These are phyloP conservation scores for Hortaea werneckii DNA, from an alignment of 2,329 filamentous ascomycete genomes.

Conservation along the genomic window DNA sequence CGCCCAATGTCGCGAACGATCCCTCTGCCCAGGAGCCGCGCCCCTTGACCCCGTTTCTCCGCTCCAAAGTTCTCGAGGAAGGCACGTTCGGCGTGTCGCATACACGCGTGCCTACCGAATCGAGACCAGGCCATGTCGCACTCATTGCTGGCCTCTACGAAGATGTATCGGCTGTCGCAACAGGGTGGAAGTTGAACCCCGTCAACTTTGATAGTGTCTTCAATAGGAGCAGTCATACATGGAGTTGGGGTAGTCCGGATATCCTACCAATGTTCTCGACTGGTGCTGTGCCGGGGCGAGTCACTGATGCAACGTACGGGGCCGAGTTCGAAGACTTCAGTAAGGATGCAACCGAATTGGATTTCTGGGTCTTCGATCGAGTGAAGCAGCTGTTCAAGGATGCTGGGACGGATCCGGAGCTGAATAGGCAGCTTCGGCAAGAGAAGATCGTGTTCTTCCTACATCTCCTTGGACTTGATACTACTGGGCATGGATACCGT, in stretches of 20 bases:
- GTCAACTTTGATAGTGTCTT: constrained; percentile 99
- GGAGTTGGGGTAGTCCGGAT: constrained; percentile 98
- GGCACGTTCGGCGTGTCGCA: constrained; percentile 97
- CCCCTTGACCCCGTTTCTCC: constrained; percentile 80
- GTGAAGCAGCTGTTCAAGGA: constrained; percentile 79
- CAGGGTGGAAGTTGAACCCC: constrained; percentile 96
- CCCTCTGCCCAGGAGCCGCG: constrained; percentile 57
- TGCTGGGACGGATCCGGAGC: constrained; percentile 65
- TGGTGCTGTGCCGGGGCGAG: constrained; percentile 76
- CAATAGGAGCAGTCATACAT: constrained; percentile 91
- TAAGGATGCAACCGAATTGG: constrained; percentile 66
- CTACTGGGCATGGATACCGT: constrained; percentile 71
- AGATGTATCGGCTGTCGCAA: constrained; percentile 93
- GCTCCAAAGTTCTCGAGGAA: constrained; percentile 75
- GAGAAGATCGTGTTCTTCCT: constrained; percentile 93
- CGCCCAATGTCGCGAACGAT: constrained; percentile 43
- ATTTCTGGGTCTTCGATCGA: constrained; percentile 91
- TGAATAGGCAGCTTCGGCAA: constrained; percentile 62
- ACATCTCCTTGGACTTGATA: constrained; percentile 86
- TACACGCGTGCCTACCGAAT: constrained; percentile 93
- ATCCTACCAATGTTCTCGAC: constrained; percentile 95
- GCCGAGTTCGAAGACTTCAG: constrained; percentile 87
- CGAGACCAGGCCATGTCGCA: constrained; percentile 88
- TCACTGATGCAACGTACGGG: constrained; percentile 78
- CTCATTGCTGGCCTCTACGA: constrained; percentile 95